Percentiles rank a stretch among this genome's conserved stretches.
phyloP scores from a whole-genome alignment of 495 filamentous ascomycete species.

The Aspergillus conjunctus region DNA sequence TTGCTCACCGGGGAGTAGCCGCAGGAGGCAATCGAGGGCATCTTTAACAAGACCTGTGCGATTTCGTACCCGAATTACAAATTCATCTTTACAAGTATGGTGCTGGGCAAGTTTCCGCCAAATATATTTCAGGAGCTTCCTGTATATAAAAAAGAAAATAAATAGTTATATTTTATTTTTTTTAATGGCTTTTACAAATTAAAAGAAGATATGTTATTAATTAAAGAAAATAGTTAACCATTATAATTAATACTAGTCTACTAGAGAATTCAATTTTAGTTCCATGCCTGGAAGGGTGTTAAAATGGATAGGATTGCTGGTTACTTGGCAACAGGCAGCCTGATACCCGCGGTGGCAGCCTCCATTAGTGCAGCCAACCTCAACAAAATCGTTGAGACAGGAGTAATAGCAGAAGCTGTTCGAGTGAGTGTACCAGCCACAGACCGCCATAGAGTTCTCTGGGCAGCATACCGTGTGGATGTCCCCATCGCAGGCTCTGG shows the following conservation, averaged over 20 bases:
- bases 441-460: not conserved
- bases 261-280: too few relatives aligned
- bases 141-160: too few relatives aligned
- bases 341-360: not conserved
- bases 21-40: slow-evolving; percentile 5
- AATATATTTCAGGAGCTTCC: too few relatives aligned
- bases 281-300: too few relatives aligned
- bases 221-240: too few relatives aligned
- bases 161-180: too few relatives aligned
- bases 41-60: slow-evolving; percentile 16
- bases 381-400: not conserved
- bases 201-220: too few relatives aligned
- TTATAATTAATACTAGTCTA: too few relatives aligned
- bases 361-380: not conserved
- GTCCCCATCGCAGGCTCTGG: not conserved
- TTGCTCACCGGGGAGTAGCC: slow-evolving; percentile 12
- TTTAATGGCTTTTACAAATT: too few relatives aligned
- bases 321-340: not conserved
- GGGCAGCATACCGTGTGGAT: not conserved
- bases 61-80: slow-evolving; percentile 21
- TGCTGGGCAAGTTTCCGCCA: slow-evolving; percentile 16
- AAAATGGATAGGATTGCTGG: too few relatives aligned
- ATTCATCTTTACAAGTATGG: slow-evolving; percentile 16
- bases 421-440: not conserved
- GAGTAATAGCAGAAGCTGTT: not conserved